Evolutionary conservation across 1,284 basidiomycete species (phyloP), one percentile per base, ranked within the genome.

Genomic region (Takashimella tepidaria): DNA sequence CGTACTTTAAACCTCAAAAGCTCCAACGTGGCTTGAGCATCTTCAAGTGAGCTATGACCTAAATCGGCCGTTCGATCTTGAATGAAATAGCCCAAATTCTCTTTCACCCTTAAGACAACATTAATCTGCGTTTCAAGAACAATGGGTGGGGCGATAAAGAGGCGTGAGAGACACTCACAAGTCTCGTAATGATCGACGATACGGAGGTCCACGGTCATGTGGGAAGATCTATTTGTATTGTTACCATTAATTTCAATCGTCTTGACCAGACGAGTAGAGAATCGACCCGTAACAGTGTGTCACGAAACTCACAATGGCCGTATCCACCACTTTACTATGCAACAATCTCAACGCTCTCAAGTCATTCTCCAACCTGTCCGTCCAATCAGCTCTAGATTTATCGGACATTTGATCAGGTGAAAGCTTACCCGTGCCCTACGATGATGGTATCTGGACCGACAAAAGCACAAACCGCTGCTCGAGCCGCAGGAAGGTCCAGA

Each of bases 341-440:
- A 96, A 77, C 64, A 96, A 84, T 16, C 92, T 80, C 59, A 96
- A 76, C 5, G 92, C 86, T 68, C 86, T 87, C 58, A 96, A 76
- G 69, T 96, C 92, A 68, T 96, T 96, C 58, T 96, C 92, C 12
- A 96, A 78, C 0, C 73, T 74, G 49, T 12, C n/a, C 11, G 0
- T 42, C 54, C 25, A 49, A 27, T 19, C 5, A 19, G 24, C 24
- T 23, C n/a, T n/a, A n/a, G n/a, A n/a, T n/a, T n/a, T n/a, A n/a
- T n/a, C n/a, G 2, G 4, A 25, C 12, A 27, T 53, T 12, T 26
- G 22, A 20, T 2, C 22, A 3, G 43, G 41, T 21, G n/a, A 12
- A 1, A 20, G 59, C 75, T 59, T 50, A 77, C 75, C 76, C 77
- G 54, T 78, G 75, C 0, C 91, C 91, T 54, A 92, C 84, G 25